Base-by-base conservation (phyloP, 805 yeast species). In the Zygoascus biomembranicola region DNA sequence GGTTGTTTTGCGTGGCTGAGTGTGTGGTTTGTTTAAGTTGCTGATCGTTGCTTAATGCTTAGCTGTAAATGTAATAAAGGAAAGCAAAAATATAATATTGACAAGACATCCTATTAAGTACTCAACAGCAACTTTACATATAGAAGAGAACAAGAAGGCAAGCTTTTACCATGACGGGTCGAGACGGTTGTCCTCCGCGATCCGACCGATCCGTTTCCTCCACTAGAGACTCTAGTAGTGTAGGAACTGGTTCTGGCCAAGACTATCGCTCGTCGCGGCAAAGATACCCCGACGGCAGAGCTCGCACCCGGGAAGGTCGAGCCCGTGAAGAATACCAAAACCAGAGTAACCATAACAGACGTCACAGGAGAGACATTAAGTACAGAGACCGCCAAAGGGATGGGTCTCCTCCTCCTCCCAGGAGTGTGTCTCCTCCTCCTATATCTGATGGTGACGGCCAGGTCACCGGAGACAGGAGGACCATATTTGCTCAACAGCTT, bases 401-500 rank as follows among this genome's bases (percentile, higher is more conserved):
- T 35, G 39, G 39, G 8, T 35, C 39, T 35, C 39, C 39, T 32
- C 35, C 35, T 32, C 11, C 35, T 9, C 11, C 35, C 11, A 11
- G 8, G 11, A 11, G 11, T 32, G 8, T 11, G 8, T 32, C 35
- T 32, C 11, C 35, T 32, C 11, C 35, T 35, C 16, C 39, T 35
- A 13, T 8, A 13, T 35, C 10, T 35, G 8, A 13, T 35, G 39
- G 3, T 35, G 39, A 13, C 8, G 39, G 9, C 5, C 39, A 35
- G 39, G 39, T 35, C 39, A 35, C 39, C 39, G 16, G 39, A n/a
- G 39, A 68, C 52, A 49, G 57, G 45, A 52, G 71, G 42, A 68
- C 72, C 2, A 65, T 68, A n/a, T 68, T 68, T 57, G 71, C 68
- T 23, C 66, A 62, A 54, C 71, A 68, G 51, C 55, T 68, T 35